A percentile compares a stretch with the other conserved stretches of the same genome.
phyloP scores from a whole-genome alignment of 306 rosid genomes.

The Begonia masoniana region DNA sequence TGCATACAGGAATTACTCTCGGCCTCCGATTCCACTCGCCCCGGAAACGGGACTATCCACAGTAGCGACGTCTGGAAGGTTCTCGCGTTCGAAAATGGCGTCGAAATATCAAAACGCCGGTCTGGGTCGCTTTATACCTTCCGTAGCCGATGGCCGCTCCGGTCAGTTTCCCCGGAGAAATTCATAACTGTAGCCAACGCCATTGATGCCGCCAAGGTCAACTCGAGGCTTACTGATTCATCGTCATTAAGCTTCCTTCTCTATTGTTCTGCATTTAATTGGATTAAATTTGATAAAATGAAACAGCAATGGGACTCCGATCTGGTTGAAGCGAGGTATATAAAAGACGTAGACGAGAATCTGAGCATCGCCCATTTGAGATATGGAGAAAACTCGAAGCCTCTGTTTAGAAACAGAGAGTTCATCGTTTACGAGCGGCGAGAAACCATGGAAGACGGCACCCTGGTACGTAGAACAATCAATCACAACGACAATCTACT shows the following conservation, averaged over 20 bases:
- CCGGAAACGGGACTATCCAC: neutral
- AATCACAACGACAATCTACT: too few relatives aligned
- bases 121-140: conserved; percentile 66
- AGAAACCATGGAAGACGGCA: conserved; percentile 88
- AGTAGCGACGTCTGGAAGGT: conserved; percentile 47
- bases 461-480: conserved; percentile 26
- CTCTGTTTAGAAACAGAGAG: conserved; percentile 67
- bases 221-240: too few relatives aligned
- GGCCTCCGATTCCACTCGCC: conserved; percentile 16
- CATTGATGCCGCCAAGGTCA: conserved; percentile 89
- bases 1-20: conserved; percentile 74
- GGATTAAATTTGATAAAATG: neutral
- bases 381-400: conserved; percentile 79
- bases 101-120: conserved; percentile 64
- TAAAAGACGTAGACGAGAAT: conserved; percentile 58
- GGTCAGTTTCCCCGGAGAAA: conserved; percentile 59
- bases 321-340: conserved; percentile 73
- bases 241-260: neutral
- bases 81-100: conserved; percentile 49
- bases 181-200: conserved; percentile 76
- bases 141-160: conserved; percentile 68
- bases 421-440: conserved; percentile 80
- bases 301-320: conserved; percentile 92
- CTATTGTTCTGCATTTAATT: neutral
- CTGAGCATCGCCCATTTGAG: conserved; percentile 68